Base-by-base conservation (phyloP, 805 yeast genomes). In the Ogataea kodamae region DNA sequence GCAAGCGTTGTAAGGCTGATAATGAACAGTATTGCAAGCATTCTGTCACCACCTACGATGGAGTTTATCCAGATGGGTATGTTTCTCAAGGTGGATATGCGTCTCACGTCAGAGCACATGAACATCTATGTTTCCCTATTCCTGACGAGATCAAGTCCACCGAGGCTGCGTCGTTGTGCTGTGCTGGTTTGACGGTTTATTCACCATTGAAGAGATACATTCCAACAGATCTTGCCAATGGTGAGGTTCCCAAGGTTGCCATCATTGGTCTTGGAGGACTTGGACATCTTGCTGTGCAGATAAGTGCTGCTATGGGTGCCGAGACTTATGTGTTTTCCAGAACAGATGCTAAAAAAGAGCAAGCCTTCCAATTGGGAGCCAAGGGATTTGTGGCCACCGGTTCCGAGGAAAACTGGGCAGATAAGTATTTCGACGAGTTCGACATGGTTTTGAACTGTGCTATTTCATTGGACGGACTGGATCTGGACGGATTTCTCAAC, bases 121-220 rank as follows among this genome's bases (percentile, higher is more conserved):
- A 70, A 52, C 63, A 65, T 34, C 61, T 64, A 49, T 60, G 62
- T 18, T 69, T 68, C 57, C 63, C 68, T 9, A 64, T 70, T 34
- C 76, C 75, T 9, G 70, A 67, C 11, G 60, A 42, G 19, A 55
- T 70, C 48, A 57, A 56, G 31, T 56, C 70, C 5, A 50, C 52
- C 11, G 62, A 52, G 28, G 74, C 70, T 22, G 74, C 72, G 6
- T 73, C 76, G 5, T 52, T 70, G 57, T 60, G 71, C 57, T 70
- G 76, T 53, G 76, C 72, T 20, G 76, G 76, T 32, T 55, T 70
- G 39, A 71, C 76, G 4, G 71, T 65, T 9, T 71, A 57, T 52
- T 68, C 75, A 8, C 76, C 76, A 18, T 51, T 71, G 37, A 61
- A 58, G 19, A 63, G 73, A 57, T 61, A 62, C 40, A 52, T 53